A percentile compares a stretch with the other conserved stretches of the same genome.
Conservation (phyloP, 1,284 basidiomycete species). For the Exobasidium cylindrosporum region DNA sequence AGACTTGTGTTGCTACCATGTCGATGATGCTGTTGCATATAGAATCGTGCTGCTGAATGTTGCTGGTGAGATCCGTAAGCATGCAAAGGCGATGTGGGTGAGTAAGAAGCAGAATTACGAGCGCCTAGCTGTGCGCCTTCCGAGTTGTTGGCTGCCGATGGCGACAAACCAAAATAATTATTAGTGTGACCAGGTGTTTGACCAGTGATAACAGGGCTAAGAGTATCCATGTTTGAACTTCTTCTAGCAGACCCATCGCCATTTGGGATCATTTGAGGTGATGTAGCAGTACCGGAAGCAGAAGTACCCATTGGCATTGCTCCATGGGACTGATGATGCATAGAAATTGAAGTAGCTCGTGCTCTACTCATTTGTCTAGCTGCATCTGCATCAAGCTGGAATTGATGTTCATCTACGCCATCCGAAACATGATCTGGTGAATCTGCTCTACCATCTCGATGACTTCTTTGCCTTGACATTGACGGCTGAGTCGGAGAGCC, state of each 20-base stretch:
- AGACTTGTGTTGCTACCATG: slow-evolving; percentile 48
- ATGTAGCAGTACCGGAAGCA: not conserved
- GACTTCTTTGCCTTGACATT: not conserved
- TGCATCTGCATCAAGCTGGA: slow-evolving; percentile 50
- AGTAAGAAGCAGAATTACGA: slow-evolving; percentile 20
- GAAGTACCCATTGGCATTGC: not conserved
- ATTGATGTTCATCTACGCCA: slow-evolving; percentile 25
- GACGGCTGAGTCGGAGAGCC: not conserved
- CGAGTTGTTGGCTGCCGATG: slow-evolving; percentile 3
- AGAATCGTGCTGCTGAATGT: slow-evolving; percentile 40
- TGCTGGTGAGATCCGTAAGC: slow-evolving; percentile 7
- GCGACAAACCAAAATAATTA: slow-evolving; percentile 1
- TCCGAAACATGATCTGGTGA: not conserved
- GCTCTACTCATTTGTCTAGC: slow-evolving; percentile 52
- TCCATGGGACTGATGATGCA: slow-evolving; percentile 21
- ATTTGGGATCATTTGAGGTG: slow-evolving; percentile 5
- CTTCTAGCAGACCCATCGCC: not conserved
- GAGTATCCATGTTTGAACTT: not conserved
- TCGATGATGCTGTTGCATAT: slow-evolving; percentile 36
- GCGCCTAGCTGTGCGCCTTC: slow-evolving; percentile 6
- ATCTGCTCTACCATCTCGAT: not conserved
- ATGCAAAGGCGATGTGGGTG: slow-evolving; percentile 9
- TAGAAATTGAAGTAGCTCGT: slow-evolving; percentile 12
- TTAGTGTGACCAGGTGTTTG: not conserved
- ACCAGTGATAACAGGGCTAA: not conserved